Evolutionary conservation across 2,329 filamentous ascomycete species (phyloP).

Genomic region (Epicoccum sorghinum): DNA sequence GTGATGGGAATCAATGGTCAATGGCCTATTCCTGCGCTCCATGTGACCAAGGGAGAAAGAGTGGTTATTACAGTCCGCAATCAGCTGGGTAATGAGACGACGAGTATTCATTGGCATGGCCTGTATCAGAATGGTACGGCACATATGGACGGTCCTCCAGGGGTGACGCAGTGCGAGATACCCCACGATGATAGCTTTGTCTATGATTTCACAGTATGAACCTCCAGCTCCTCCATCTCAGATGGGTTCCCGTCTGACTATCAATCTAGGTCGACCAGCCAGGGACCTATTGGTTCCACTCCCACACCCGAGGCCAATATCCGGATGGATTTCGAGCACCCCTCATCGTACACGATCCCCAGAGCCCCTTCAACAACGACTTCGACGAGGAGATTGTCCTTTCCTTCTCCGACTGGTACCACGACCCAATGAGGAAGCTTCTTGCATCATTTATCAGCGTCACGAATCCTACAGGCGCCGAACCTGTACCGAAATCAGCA

Average conservation of each 20-base stretch:
- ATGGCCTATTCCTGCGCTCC: constrained; percentile 74
- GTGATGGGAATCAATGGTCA: constrained; percentile 72
- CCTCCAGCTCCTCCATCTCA: not conserved
- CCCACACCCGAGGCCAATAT: constrained; percentile 65
- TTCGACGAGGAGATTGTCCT: constrained; percentile 66
- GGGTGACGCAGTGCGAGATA: constrained; percentile 64
- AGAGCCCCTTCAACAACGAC: constrained; percentile 57
- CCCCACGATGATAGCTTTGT: constrained; percentile 65
- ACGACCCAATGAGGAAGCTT: constrained; percentile 55
- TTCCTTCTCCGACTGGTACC: constrained; percentile 73
- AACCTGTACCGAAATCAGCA: constrained; percentile 68
- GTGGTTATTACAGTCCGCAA: constrained; percentile 72
- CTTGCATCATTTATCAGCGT: constrained; percentile 48
- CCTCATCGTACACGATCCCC: constrained; percentile 65
- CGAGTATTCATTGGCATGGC: constrained; percentile 76
- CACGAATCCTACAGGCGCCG: constrained; percentile 60
- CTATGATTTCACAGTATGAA: constrained; percentile 55
- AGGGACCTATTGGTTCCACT: constrained; percentile 69
- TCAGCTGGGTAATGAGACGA: constrained; percentile 65
- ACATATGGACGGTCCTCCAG: constrained; percentile 72
- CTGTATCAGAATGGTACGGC: constrained; percentile 77
- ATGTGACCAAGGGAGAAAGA: constrained; percentile 75
- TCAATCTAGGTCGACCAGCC: constrained; percentile 51
- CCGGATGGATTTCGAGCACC: constrained; percentile 71
- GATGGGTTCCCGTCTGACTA: constrained; percentile 24